These are phyloP conservation scores for Sphenostylis stenocarpa DNA, from an alignment of 306 rosid species.

Conservation along the genomic window DNA sequence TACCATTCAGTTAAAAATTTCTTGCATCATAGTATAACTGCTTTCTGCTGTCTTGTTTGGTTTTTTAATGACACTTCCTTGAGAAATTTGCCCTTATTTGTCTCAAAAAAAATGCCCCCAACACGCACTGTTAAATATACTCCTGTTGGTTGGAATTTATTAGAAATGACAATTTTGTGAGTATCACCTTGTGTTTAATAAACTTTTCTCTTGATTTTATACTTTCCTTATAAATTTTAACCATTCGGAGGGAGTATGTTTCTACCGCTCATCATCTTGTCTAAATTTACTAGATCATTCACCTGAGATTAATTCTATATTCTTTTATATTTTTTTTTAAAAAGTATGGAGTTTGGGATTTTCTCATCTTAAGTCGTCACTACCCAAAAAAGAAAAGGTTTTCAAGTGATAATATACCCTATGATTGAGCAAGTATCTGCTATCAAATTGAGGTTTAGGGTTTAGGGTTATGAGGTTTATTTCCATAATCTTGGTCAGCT, in stretches of 20 bases:
- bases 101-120: not conserved
- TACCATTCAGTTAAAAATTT: not conserved
- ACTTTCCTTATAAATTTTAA: no score
- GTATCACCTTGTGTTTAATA: no score
- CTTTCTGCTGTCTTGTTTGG: conserved; percentile 3
- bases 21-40: not conserved
- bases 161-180: not conserved
- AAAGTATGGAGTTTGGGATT: not conserved
- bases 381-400: not conserved
- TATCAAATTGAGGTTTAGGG: no score
- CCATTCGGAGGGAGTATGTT: no score
- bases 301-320: no score
- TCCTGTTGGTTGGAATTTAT: not conserved
- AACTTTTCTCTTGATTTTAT: no score
- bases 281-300: no score
- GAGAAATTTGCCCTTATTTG: not conserved
- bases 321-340: no score
- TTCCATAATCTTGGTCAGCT: not conserved
- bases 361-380: not conserved
- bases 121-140: not conserved
- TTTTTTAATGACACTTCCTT: not conserved
- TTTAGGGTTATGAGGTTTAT: conserved; percentile 3
- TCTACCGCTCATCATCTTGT: no score
- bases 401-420: not conserved
- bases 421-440: not conserved